A percentile compares a stretch with the other conserved stretches of the same genome.
Conservation (phyloP, 768 basidiomycete genomes). For the Grammothele lineata region DNA sequence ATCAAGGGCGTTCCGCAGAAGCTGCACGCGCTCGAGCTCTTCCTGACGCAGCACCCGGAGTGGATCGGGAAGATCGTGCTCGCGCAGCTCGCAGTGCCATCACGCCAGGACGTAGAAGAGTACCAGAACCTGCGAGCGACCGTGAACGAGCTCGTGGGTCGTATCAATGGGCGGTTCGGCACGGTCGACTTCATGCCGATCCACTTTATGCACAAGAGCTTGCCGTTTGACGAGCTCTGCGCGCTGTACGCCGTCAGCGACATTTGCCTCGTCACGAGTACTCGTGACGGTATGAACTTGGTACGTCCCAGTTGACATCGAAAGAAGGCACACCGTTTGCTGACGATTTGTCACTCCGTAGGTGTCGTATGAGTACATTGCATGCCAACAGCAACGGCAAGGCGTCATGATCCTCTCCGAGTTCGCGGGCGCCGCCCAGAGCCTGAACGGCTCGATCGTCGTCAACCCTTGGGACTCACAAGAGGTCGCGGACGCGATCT, state of each 20-base stretch:
- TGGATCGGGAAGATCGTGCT: slow-evolving; percentile 99
- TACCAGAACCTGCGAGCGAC: slow-evolving; percentile 96
- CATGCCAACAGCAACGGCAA: slow-evolving; percentile 88
- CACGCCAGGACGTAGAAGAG: slow-evolving; percentile 97
- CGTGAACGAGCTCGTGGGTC: slow-evolving; percentile 96
- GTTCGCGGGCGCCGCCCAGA: slow-evolving; percentile 96
- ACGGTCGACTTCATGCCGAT: slow-evolving; percentile 99
- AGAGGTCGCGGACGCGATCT: slow-evolving; percentile 95
- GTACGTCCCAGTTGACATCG: slow-evolving; percentile 53
- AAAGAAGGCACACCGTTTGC: slow-evolving; percentile 1
- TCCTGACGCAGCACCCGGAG: slow-evolving; percentile 96
- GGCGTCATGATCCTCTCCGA: slow-evolving; percentile 98
- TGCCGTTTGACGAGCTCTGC: slow-evolving; percentile 91
- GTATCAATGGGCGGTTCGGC: slow-evolving; percentile 98
- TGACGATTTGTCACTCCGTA: slow-evolving; percentile 27
- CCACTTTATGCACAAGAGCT: slow-evolving; percentile 97
- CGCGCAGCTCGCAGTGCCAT: slow-evolving; percentile 95
- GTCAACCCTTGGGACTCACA: slow-evolving; percentile 99
- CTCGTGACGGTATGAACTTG: slow-evolving; percentile 98
- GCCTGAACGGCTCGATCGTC: slow-evolving; percentile 91
- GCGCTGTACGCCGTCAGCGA: slow-evolving; percentile 98
- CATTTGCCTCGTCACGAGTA: slow-evolving; percentile 92
- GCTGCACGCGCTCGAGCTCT: slow-evolving; percentile 92
- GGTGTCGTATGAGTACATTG: slow-evolving; percentile 99
- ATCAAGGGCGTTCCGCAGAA: slow-evolving; percentile 99